Evolutionary conservation across 495 filamentous ascomycete species (phyloP), one percentile per base, ranked within the genome.

Genomic region (Staphylotrichum longicolle): DNA sequence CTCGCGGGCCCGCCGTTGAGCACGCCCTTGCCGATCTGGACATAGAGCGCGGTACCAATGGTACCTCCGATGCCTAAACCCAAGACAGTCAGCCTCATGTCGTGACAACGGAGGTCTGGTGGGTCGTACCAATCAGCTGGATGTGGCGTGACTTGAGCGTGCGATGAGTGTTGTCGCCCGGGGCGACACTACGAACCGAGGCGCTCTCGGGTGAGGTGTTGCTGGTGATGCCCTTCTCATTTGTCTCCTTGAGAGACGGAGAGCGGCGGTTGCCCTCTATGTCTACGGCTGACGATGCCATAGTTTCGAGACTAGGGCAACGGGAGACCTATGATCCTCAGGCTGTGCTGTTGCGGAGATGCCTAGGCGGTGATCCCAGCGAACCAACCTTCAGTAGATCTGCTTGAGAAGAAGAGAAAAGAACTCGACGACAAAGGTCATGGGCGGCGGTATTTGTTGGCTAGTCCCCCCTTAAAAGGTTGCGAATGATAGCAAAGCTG

Each of bases 1-100:
- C 85, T 89, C 3, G 69, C 90, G 20, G 91, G 91, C 0, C 91
- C 91, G 46, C 90, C 90, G 39, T 88, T 77, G 30, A 88, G 75
- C 54, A 92, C 67, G 2, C 82, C 82, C 27, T 74, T 76, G 15
- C 90, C 91, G 57, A 94, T 91, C 63, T 87, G 49, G n/a, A 75
- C 70, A 44, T 64, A 74, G 1, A 74, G 56, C 0, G 68, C 71
- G 3, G 72, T 75, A 0, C 73, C 72, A 40, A 75, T 75, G 33
- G 73, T 74, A 0, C 88, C 88, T 52, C 88, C 88, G 61, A 91
- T 90, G 47, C 71, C 70, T 72, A 10, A 11, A 11, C 14, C 27
- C 7, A 42, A 0, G 15, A 56, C 32, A 15, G 30, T 27, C 8
- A 8, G 15, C 14, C 5, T 6, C 4, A 3, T 32, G 27, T 27